Conservation (phyloP, 2,329 filamentous ascomycete species). For the Phyllosticta citriasiana region DNA sequence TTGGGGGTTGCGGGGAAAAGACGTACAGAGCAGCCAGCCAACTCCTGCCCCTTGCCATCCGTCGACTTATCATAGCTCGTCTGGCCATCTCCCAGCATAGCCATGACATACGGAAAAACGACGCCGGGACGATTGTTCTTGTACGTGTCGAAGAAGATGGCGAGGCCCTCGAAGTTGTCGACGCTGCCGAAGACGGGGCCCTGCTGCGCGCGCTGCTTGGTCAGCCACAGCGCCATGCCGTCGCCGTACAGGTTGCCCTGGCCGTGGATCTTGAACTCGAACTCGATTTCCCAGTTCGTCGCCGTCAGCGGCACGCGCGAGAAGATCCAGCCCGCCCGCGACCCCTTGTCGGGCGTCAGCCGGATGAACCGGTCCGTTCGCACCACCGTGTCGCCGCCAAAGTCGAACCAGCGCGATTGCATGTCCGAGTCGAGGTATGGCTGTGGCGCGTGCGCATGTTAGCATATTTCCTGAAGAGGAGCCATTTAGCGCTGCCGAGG, state of each 20-base stretch:
- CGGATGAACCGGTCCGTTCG: conserved; percentile 74
- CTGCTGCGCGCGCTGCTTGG: conserved; percentile 72
- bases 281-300: conserved; percentile 96
- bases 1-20: neutral
- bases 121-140: conserved; percentile 97
- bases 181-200: conserved; percentile 81
- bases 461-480: too few species aligned
- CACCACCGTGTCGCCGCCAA: conserved; percentile 89
- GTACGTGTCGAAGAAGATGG: conserved; percentile 96
- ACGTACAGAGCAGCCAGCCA: conserved; percentile 78
- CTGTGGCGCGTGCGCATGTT: conserved; percentile 33
- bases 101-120: conserved; percentile 97
- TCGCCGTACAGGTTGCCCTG: conserved; percentile 86
- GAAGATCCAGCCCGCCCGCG: conserved; percentile 87
- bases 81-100: conserved; percentile 89
- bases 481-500: neutral
- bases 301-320: conserved; percentile 89
- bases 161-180: conserved; percentile 87
- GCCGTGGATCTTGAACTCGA: conserved; percentile 91
- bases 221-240: conserved; percentile 96
- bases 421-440: conserved; percentile 97
- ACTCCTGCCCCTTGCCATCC: conserved; percentile 86
- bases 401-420: conserved; percentile 98
- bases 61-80: conserved; percentile 85
- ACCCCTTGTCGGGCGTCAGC: conserved; percentile 80